A percentile compares a stretch with the other conserved stretches of the same genome.
phyloP scores from a whole-genome alignment of 208 protist genomes.

The Tritrichomonas foetus region DNA sequence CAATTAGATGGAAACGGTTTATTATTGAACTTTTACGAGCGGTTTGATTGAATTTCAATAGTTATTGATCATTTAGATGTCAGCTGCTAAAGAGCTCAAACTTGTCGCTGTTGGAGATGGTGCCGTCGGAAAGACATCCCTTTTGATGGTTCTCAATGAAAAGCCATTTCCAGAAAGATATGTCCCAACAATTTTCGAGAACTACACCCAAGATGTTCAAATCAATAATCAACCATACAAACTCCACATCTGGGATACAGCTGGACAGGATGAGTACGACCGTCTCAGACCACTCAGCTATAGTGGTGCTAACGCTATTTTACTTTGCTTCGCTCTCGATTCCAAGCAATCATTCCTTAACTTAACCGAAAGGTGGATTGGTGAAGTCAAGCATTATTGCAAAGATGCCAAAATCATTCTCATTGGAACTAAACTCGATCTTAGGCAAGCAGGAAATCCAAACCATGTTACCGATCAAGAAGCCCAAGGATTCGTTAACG shows the following conservation, averaged over 20 bases:
- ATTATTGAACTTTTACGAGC: too few relatives aligned
- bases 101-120: conserved; percentile 73
- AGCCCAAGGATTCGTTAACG: background rate
- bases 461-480: conserved; percentile 9
- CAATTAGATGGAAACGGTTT: too few relatives aligned
- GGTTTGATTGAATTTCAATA: too few relatives aligned
- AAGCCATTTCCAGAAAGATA: conserved; percentile 67
- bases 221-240: conserved; percentile 39
- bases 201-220: conserved; percentile 49
- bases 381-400: conserved; percentile 37
- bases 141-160: conserved; percentile 58
- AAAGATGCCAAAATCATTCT: conserved; percentile 40
- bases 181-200: conserved; percentile 55
- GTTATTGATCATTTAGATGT: background rate
- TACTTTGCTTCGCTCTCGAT: conserved; percentile 50
- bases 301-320: conserved; percentile 44
- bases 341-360: background rate
- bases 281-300: conserved; percentile 51
- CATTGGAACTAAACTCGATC: background rate
- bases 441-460: background rate
- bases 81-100: conserved; percentile 52
- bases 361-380: conserved; percentile 18
- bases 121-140: conserved; percentile 70
- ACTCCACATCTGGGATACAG: conserved; percentile 54
- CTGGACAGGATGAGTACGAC: conserved; percentile 54